Percentiles rank a stretch among this genome's conserved stretches.
phyloP scores from a whole-genome alignment of 306 rosid genomes.

The Pterocarpus macrocarpus region DNA sequence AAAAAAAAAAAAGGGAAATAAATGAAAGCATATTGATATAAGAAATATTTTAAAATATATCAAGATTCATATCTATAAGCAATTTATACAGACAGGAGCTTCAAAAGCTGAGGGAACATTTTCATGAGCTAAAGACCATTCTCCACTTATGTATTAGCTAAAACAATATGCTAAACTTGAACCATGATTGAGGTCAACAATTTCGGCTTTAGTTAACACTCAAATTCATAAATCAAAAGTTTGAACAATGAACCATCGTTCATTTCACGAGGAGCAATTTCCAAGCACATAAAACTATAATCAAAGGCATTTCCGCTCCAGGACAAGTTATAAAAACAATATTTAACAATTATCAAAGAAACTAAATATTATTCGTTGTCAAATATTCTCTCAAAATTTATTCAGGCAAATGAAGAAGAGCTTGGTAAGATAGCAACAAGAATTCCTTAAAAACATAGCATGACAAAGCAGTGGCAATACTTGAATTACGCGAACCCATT shows the following conservation, averaged over 20 bases:
- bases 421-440: slow-evolving; percentile 6
- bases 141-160: slow-evolving; percentile 9
- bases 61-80: neutral
- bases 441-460: slow-evolving; percentile 8
- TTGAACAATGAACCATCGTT: neutral
- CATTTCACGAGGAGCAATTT: slow-evolving; percentile 13
- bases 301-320: slow-evolving; percentile 11
- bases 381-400: neutral
- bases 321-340: slow-evolving; percentile 12
- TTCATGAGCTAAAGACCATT: slow-evolving; percentile 13
- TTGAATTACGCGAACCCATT: slow-evolving; percentile 84
- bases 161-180: neutral
- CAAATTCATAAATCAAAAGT: slow-evolving; percentile 23
- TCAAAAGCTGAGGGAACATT: slow-evolving; percentile 29
- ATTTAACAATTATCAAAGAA: slow-evolving; percentile 15
- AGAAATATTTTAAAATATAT: neutral
- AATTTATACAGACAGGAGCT: neutral
- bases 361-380: neutral
- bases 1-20: neutral
- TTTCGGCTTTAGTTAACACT: slow-evolving; percentile 16
- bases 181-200: slow-evolving; percentile 15
- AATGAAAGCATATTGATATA: neutral
- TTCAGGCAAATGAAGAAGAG: neutral
- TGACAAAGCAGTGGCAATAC: slow-evolving; percentile 52
- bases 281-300: neutral